Evolutionary conservation across 1,284 basidiomycete genomes (phyloP).

Genomic region (Xerocomus cyaneibrunnescens): DNA sequence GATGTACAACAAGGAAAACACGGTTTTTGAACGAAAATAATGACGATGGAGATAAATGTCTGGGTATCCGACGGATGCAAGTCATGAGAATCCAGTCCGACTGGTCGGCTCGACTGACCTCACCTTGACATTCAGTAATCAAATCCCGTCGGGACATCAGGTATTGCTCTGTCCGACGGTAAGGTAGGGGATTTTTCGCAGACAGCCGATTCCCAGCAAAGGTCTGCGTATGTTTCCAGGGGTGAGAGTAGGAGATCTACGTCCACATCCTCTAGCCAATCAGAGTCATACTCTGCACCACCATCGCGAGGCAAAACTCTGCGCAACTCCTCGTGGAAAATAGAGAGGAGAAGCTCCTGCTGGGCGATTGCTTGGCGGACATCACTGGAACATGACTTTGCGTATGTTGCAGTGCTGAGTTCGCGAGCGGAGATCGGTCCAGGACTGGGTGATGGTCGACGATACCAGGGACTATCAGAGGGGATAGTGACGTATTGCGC

Average conservation of each 20-base stretch:
- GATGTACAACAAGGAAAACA: conserved; percentile 1
- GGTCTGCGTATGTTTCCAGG: conserved; percentile 27
- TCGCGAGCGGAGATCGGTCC: conserved; percentile 23
- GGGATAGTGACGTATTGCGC: conserved; percentile 34
- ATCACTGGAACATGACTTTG: conserved; percentile 31
- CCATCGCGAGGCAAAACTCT: conserved; percentile 20
- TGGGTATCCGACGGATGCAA: not conserved
- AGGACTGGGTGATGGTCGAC: conserved; percentile 18
- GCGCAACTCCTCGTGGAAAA: conserved; percentile 32
- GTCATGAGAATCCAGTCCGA: conserved; percentile 4
- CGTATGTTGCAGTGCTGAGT: conserved; percentile 17
- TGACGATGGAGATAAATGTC: not conserved
- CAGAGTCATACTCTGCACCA: conserved; percentile 19
- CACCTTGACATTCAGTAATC: conserved; percentile 22
- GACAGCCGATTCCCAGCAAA: conserved; percentile 32
- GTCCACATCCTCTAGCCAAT: conserved; percentile 31
- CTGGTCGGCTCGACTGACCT: not conserved
- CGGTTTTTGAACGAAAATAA: conserved; percentile 20
- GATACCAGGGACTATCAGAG: conserved; percentile 35
- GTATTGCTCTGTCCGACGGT: conserved; percentile 11
- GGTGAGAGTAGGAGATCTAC: conserved; percentile 30
- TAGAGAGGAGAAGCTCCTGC: conserved; percentile 30
- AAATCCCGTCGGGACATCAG: conserved; percentile 33
- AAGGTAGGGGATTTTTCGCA: conserved; percentile 14
- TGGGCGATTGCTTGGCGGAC: conserved; percentile 34